These are phyloP conservation scores for Stromatinia cepivora DNA, from an alignment of 2,329 filamentous ascomycete genomes.

Conservation along the genomic window DNA sequence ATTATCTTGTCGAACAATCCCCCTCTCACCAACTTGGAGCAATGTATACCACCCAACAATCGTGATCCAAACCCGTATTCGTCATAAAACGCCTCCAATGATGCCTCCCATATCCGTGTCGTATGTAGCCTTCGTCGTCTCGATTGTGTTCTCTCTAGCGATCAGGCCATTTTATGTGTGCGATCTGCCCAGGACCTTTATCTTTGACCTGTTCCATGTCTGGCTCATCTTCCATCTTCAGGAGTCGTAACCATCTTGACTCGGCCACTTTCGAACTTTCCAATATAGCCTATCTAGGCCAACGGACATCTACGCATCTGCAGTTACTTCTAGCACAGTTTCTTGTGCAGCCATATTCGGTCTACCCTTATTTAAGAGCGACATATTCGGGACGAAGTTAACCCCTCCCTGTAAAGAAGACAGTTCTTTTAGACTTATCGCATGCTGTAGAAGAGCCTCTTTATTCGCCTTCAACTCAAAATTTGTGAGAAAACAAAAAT, in stretches of 20 bases:
- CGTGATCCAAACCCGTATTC: background rate
- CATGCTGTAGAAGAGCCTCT: constrained; percentile 54
- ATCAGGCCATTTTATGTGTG: background rate
- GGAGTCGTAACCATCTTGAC: background rate
- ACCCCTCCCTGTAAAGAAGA: constrained; percentile 39
- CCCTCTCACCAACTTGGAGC: background rate
- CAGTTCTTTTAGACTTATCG: constrained; percentile 45
- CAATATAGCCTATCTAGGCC: background rate
- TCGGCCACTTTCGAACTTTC: background rate
- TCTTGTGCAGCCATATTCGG: constrained; percentile 32
- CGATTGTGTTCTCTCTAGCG: background rate
- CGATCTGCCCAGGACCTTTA: background rate
- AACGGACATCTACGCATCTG: constrained; percentile 27
- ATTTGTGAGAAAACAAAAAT: constrained; percentile 81
- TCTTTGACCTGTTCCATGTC: constrained; percentile 8
- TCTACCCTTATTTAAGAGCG: constrained; percentile 34
- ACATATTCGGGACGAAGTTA: constrained; percentile 38
- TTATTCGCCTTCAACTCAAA: constrained; percentile 73
- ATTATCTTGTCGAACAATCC: constrained; percentile 6
- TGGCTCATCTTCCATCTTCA: background rate
- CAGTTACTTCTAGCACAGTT: constrained; percentile 35
- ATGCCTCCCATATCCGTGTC: background rate
- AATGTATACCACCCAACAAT: constrained; percentile 11
- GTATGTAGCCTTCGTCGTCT: background rate
- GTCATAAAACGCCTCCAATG: constrained; percentile 4